Conservation (phyloP, 371 early-diverging fungal species). For the Mucor sp. region DNA sequence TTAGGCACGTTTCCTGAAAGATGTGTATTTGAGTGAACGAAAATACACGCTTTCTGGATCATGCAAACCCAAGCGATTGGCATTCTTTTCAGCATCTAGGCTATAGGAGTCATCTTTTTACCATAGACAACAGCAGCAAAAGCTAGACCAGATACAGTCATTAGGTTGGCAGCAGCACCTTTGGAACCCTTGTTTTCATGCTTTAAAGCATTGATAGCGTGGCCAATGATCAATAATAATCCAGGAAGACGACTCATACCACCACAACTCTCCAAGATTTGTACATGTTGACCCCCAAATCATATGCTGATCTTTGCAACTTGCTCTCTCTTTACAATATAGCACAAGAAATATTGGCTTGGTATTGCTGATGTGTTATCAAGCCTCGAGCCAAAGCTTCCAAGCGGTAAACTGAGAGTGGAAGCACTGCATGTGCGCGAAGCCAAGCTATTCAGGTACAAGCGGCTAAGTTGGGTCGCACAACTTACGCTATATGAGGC, state of each 20-base stretch:
- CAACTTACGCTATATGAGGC: not conserved
- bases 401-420: constrained; percentile 80
- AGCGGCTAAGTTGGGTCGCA: not conserved
- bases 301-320: constrained; percentile 71
- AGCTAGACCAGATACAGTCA: constrained; percentile 20
- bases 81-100: not conserved
- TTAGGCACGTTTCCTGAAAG: too few relatives aligned
- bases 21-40: not conserved
- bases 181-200: constrained; percentile 31
- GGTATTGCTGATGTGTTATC: constrained; percentile 53
- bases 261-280: constrained; percentile 66
- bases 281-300: constrained; percentile 61
- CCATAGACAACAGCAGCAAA: constrained; percentile 1
- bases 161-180: constrained; percentile 38
- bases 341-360: constrained; percentile 67
- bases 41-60: constrained; percentile 49
- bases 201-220: constrained; percentile 53
- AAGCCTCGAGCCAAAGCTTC: constrained; percentile 60
- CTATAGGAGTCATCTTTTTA: not conserved
- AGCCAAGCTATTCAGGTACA: not conserved
- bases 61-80: constrained; percentile 36
- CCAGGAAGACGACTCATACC: constrained; percentile 79
- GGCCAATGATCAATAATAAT: constrained; percentile 68
- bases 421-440: too few relatives aligned
- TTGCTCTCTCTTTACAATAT: constrained; percentile 79